These are phyloP conservation scores for Nasturtium officinale DNA, from an alignment of 345 rosid species.

Conservation along the genomic window DNA sequence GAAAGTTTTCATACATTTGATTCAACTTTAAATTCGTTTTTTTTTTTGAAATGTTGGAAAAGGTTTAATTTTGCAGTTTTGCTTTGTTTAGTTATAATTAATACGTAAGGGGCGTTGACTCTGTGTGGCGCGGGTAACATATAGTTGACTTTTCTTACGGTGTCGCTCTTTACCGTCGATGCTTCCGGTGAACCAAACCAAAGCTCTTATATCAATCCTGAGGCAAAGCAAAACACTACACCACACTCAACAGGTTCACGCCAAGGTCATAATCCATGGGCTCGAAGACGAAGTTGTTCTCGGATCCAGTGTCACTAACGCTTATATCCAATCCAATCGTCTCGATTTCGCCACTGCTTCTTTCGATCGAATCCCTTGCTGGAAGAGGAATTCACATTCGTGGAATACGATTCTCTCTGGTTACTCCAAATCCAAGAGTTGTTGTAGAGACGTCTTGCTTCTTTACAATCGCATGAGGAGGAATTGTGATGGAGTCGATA, in stretches of 20 bases:
- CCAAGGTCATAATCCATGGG: slow-evolving; percentile 39
- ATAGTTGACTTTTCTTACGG: slow-evolving; percentile 13
- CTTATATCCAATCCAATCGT: slow-evolving; percentile 42
- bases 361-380: slow-evolving; percentile 35
- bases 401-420: slow-evolving; percentile 53
- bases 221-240: slow-evolving; percentile 38
- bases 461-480: slow-evolving; percentile 48
- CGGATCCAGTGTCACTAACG: slow-evolving; percentile 45
- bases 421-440: slow-evolving; percentile 39
- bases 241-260: slow-evolving; percentile 46
- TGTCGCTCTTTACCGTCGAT: slow-evolving; percentile 28
- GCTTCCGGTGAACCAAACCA: slow-evolving; percentile 31
- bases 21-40: not conserved
- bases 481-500: slow-evolving; percentile 42
- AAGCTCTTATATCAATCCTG: slow-evolving; percentile 35
- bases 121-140: not conserved
- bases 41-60: not conserved
- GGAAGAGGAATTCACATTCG: slow-evolving; percentile 38
- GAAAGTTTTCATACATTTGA: not conserved
- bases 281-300: slow-evolving; percentile 34
- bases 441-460: slow-evolving; percentile 27
- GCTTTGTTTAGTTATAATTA: not conserved
- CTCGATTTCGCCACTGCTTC: slow-evolving; percentile 44
- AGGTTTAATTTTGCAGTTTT: not conserved
- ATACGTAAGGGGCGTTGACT: not conserved